Base-by-base conservation (phyloP, 352 stramenopile genomes). In the Globisporangium alternatum region DNA sequence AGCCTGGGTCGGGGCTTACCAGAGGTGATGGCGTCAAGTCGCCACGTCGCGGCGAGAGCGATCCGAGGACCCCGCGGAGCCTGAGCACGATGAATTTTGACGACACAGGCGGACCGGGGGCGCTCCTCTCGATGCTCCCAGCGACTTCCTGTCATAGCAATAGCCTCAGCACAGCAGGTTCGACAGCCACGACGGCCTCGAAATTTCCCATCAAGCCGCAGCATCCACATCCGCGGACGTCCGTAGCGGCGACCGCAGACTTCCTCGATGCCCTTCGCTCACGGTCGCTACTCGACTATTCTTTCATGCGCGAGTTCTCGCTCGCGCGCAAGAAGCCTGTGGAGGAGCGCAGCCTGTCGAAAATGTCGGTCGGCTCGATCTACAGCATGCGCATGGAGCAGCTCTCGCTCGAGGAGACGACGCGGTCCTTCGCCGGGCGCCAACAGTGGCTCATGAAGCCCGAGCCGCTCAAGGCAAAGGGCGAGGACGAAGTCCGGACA, bases 241-340 rank as follows among this genome's bases (percentile, higher is more conserved):
- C 53, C 0, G 43, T 67, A 12, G 56, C 53, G 1, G 52, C 35
- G 25, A 64, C 65, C 3, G 59, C 60, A 3, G 47, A 61, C 13
- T 75, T 86, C 12, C 62, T 86, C 17, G 65, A 70, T 9, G 64
- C 63, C 3, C 59, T 86, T 6, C 75, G 77, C 6, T 70, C 64
- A 19, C 74, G 64, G 37, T 81, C 77, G 17, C 64, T 86, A 43
- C 60, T 86, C 7, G 77, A 86, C 47, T 81, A 83, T 52, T 64
- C 52, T 5, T 86, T 77, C 60, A 86, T 86, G 77, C 62, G 77
- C 41, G 76, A 83, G 56, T 84, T 86, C 49, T 80, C 75, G 10
- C 61, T 82, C 22, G 61, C 75, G 1, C 75, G 71, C 21, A 54
- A 57, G 39, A 82, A 76, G 33, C 77, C 75, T 0, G 52, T 74